Percentiles rank a stretch among this genome's conserved stretches.
phyloP scores from a whole-genome alignment of 345 rosid species.

The Chamaenerion angustifolium region DNA sequence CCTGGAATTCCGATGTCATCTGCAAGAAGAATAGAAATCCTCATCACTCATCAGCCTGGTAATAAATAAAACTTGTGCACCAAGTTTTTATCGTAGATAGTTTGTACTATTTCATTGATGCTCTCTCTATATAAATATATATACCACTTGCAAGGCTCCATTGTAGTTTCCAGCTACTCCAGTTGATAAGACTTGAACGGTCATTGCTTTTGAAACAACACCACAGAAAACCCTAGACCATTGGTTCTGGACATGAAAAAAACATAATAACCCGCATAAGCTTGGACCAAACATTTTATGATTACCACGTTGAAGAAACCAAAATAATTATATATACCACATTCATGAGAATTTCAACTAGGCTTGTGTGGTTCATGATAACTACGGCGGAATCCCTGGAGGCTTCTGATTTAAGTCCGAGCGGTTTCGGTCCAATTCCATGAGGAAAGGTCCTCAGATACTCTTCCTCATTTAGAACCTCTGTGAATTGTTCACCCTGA shows the following conservation, averaged over 20 bases:
- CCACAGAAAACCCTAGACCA: slow-evolving; percentile 83
- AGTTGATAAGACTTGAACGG: slow-evolving; percentile 80
- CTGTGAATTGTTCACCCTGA: slow-evolving; percentile 25
- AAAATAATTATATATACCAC: slow-evolving; percentile 29
- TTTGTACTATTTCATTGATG: too few relatives aligned
- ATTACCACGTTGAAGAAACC: not conserved
- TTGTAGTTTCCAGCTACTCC: slow-evolving; percentile 97
- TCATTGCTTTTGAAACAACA: slow-evolving; percentile 81
- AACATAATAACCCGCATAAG: not conserved
- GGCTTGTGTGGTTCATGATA: slow-evolving; percentile 71
- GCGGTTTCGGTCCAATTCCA: slow-evolving; percentile 69
- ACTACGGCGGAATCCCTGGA: slow-evolving; percentile 74
- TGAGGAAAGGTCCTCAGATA: slow-evolving; percentile 66
- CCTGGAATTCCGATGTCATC: slow-evolving; percentile 96
- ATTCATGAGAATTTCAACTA: slow-evolving; percentile 92
- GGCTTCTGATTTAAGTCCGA: slow-evolving; percentile 70
- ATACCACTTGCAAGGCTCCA: slow-evolving; percentile 97
- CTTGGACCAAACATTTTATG: not conserved
- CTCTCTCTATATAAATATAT: not conserved
- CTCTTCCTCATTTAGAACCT: slow-evolving; percentile 63
- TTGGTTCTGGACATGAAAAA: slow-evolving; percentile 37
- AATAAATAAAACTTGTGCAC: not conserved
- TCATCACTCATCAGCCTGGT: not conserved
- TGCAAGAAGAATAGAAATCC: slow-evolving; percentile 5
- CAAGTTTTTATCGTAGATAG: too few relatives aligned